These are phyloP conservation scores for Mycena rebaudengoi DNA, from an alignment of 768 basidiomycete species.

Conservation along the genomic window DNA sequence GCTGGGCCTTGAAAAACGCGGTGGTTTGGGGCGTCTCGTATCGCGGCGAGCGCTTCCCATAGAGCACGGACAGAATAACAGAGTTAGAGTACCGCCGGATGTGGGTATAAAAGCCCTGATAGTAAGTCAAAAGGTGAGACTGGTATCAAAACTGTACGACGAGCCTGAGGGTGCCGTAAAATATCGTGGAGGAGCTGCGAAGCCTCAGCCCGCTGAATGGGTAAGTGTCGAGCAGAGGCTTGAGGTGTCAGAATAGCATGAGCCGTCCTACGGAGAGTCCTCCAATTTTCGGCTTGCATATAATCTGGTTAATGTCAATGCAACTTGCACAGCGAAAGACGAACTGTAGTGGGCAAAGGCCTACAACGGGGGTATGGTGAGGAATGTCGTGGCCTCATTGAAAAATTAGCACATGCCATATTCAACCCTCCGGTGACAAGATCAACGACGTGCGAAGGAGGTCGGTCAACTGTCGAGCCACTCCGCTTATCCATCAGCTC, in stretches of 20 bases:
- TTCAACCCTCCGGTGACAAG: constrained; percentile 24
- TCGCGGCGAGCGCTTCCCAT: constrained; percentile 40
- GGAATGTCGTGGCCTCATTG: no score
- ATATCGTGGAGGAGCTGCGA: constrained; percentile 14
- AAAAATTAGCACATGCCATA: no score
- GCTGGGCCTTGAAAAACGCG: constrained; percentile 37
- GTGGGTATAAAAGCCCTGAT: constrained; percentile 40
- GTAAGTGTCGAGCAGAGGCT: constrained; percentile 28
- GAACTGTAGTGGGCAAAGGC: constrained; percentile 18
- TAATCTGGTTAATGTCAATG: no score
- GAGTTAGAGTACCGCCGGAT: constrained; percentile 41
- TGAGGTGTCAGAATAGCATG: constrained; percentile 30
- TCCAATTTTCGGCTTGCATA: constrained; percentile 18
- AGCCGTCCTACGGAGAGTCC: constrained; percentile 18
- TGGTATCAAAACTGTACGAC: not conserved
- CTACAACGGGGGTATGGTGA: no score
- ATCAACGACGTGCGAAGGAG: constrained; percentile 27
- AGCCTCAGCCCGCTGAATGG: constrained; percentile 31
- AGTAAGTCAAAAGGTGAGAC: not conserved
- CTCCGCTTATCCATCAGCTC: constrained; percentile 35
- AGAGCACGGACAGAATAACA: constrained; percentile 39
- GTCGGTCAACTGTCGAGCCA: constrained; percentile 32
- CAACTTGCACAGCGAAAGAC: constrained; percentile 3
- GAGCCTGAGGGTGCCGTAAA: constrained; percentile 7
- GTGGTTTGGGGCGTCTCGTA: constrained; percentile 32